phyloP scores from a whole-genome alignment of 306 rosid genomes.

The Cicer cuneatum region DNA sequence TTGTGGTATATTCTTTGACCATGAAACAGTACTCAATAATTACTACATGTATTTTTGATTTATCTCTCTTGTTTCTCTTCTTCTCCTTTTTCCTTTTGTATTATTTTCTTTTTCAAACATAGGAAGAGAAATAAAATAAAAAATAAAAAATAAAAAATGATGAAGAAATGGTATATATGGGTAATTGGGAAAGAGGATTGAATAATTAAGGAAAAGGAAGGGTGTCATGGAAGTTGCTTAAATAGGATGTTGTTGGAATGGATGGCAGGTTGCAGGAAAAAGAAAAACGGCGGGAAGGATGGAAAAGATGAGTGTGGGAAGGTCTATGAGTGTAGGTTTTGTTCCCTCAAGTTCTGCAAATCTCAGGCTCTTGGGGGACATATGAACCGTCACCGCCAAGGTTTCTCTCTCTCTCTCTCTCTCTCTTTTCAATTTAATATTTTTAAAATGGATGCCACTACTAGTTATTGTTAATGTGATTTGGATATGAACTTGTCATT shows the following conservation, averaged over 20 bases:
- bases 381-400: constrained; percentile 99
- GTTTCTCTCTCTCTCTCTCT: constrained; percentile 38
- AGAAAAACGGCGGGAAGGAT: constrained; percentile 86
- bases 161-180: not conserved
- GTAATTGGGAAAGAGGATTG: constrained; percentile 38
- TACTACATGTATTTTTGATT: not conserved
- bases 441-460: not conserved
- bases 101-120: not conserved
- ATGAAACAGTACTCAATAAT: constrained; percentile 36
- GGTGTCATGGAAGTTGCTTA: constrained; percentile 49
- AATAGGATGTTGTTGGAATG: constrained; percentile 36
- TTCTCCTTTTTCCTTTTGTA: not conserved
- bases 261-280: constrained; percentile 80
- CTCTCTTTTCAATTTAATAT: not conserved
- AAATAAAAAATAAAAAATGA: constrained; percentile 2
- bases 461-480: constrained; percentile 47
- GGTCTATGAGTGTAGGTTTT: constrained; percentile 97
- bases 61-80: not conserved
- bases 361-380: constrained; percentile 99
- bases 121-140: not conserved
- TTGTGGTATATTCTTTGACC: constrained; percentile 31
- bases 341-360: constrained; percentile 99
- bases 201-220: constrained; percentile 41
- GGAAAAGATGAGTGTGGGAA: constrained; percentile 85
- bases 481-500: constrained; percentile 55